Evolutionary conservation across 2,329 filamentous ascomycete genomes (phyloP).

Genomic region (Penicillium sp.): DNA sequence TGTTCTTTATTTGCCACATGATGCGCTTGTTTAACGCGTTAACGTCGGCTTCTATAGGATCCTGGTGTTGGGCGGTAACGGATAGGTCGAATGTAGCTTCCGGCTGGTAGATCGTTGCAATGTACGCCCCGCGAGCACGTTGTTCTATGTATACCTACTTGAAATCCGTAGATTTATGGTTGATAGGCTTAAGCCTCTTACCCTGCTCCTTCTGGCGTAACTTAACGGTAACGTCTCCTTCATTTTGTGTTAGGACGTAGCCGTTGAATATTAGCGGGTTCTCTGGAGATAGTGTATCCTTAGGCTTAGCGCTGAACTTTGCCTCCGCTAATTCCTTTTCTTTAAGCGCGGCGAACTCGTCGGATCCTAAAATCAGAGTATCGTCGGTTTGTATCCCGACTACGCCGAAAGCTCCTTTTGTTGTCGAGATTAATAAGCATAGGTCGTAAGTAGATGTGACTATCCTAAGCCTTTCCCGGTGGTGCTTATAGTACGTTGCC

Average conservation of each 20-base stretch:
- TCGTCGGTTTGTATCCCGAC: background rate
- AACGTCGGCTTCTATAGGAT: slow-evolving; percentile 1
- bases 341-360: background rate
- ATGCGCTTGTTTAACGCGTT: background rate
- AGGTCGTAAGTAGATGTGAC: slow-evolving; percentile 4
- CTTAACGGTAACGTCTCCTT: background rate
- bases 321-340: background rate
- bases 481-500: too few species aligned
- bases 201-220: slow-evolving; percentile 5
- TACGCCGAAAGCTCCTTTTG: background rate
- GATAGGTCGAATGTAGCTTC: slow-evolving; percentile 3
- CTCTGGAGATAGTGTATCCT: slow-evolving; percentile 4
- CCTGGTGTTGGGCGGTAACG: slow-evolving; percentile 1
- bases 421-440: background rate
- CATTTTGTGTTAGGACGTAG: background rate
- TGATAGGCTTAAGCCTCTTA: background rate
- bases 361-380: slow-evolving; percentile 1
- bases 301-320: slow-evolving; percentile 3
- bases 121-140: too few species aligned
- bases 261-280: slow-evolving; percentile 2
- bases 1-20: background rate
- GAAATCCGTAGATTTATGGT: background rate
- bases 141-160: background rate
- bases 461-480: background rate
- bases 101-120: slow-evolving; percentile 1